Evolutionary conservation across 2,329 filamentous ascomycete genomes (phyloP).

Genomic region (Rutstroemia sp.): DNA sequence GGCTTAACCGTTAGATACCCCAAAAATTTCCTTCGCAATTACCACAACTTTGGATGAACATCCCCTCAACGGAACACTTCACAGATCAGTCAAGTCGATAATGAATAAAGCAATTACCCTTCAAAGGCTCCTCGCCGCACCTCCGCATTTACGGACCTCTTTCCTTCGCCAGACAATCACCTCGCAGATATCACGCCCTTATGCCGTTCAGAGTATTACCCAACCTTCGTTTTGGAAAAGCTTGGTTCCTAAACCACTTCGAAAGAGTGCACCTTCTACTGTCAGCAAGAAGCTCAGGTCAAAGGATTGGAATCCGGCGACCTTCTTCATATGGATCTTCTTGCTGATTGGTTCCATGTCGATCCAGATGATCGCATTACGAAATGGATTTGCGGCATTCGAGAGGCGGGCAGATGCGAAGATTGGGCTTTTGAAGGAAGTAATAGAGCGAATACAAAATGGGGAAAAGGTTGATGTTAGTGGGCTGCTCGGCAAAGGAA

Average conservation of each 20-base stretch:
- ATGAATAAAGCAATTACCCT: constrained; percentile 22
- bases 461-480: constrained; percentile 83
- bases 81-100: not conserved
- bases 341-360: constrained; percentile 90
- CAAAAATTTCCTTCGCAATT: too few relatives aligned
- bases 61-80: not conserved
- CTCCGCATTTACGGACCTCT: constrained; percentile 18
- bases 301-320: constrained; percentile 72
- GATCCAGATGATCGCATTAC: constrained; percentile 81
- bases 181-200: constrained; percentile 13
- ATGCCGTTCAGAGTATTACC: constrained; percentile 31
- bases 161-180: constrained; percentile 13
- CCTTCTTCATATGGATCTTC: constrained; percentile 76
- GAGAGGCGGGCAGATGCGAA: constrained; percentile 71
- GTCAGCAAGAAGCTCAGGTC: constrained; percentile 37
- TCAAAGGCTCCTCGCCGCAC: constrained; percentile 19
- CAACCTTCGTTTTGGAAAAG: constrained; percentile 54
- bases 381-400: constrained; percentile 66
- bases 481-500: constrained; percentile 69
- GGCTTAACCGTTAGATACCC: not conserved
- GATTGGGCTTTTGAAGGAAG: constrained; percentile 68
- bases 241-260: constrained; percentile 61
- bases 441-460: constrained; percentile 60
- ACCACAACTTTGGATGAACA: too few relatives aligned
- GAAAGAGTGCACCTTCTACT: constrained; percentile 35